Percentiles rank a stretch among this genome's conserved stretches.
phyloP scores from a whole-genome alignment of 1,284 basidiomycete genomes.

The Butyriboletus appendiculatus region DNA sequence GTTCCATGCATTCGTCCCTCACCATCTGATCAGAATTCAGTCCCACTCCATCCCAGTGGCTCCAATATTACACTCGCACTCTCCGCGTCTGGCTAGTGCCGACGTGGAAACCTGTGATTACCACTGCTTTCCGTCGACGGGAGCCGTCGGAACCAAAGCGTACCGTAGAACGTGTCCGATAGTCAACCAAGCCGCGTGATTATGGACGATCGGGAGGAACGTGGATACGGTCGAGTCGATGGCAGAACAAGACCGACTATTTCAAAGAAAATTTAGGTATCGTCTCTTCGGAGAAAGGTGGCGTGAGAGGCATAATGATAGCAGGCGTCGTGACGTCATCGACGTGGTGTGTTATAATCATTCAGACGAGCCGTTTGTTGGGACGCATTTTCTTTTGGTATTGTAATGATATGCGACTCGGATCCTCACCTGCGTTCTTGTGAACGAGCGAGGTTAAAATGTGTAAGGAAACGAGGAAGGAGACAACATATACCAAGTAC shows the following conservation, averaged over 20 bases:
- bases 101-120: background rate
- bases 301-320: background rate
- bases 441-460: too few relatives aligned
- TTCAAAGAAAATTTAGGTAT: too few relatives aligned
- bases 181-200: constrained; percentile 46
- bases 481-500: too few relatives aligned
- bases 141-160: constrained; percentile 43
- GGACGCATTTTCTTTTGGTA: too few relatives aligned
- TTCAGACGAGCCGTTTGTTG: too few relatives aligned
- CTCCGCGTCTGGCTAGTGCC: background rate
- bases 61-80: background rate
- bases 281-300: too few relatives aligned
- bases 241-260: background rate
- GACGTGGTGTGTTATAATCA: too few relatives aligned
- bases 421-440: too few relatives aligned
- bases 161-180: constrained; percentile 59
- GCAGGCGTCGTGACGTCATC: too few relatives aligned
- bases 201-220: constrained; percentile 8
- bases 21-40: background rate
- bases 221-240: constrained; percentile 48
- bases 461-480: too few relatives aligned
- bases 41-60: background rate
- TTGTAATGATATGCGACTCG: too few relatives aligned
- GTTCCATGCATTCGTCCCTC: background rate
- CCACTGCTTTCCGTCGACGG: constrained; percentile 39